A percentile compares a stretch with the other conserved stretches of the same genome.
phyloP scores from a whole-genome alignment of 2,329 filamentous ascomycete species.

The Neonectria magnoliae region DNA sequence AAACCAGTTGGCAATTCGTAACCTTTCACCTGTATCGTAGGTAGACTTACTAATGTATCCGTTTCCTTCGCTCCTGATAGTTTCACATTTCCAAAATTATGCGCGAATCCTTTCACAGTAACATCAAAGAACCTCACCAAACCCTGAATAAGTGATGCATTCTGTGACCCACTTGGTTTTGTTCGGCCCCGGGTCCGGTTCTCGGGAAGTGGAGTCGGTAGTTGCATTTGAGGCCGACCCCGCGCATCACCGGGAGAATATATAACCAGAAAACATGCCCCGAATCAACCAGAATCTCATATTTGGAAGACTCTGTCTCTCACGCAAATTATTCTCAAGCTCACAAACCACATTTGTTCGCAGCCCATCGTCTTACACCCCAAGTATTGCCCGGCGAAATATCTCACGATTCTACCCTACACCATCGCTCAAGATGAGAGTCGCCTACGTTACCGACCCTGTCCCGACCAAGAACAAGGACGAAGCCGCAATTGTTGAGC shows the following conservation, averaged over 20 bases:
- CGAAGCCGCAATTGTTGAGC: slow-evolving; percentile 67
- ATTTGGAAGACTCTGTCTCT: background rate
- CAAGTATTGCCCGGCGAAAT: background rate
- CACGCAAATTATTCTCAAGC: background rate
- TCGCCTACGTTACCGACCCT: slow-evolving; percentile 70
- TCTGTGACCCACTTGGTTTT: slow-evolving; percentile 26
- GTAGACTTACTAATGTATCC: background rate
- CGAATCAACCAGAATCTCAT: slow-evolving; percentile 13
- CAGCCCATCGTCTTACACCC: background rate
- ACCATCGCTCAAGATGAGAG: slow-evolving; percentile 62
- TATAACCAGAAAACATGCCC: slow-evolving; percentile 40
- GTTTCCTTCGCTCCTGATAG: background rate
- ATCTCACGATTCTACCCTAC: slow-evolving; percentile 17
- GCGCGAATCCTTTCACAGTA: background rate
- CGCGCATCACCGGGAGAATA: slow-evolving; percentile 41
- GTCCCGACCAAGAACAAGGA: slow-evolving; percentile 55
- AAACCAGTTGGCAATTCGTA: background rate
- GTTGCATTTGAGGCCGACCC: slow-evolving; percentile 38
- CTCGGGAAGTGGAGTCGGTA: slow-evolving; percentile 44
- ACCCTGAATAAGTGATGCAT: background rate
- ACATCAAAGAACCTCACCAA: background rate
- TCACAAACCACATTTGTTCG: background rate
- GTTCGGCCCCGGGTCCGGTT: slow-evolving; percentile 32
- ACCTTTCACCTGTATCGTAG: background rate
- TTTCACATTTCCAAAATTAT: too few species aligned